Conservation (phyloP, 164 flowering plant genomes). For the Magnolia sinica region DNA sequence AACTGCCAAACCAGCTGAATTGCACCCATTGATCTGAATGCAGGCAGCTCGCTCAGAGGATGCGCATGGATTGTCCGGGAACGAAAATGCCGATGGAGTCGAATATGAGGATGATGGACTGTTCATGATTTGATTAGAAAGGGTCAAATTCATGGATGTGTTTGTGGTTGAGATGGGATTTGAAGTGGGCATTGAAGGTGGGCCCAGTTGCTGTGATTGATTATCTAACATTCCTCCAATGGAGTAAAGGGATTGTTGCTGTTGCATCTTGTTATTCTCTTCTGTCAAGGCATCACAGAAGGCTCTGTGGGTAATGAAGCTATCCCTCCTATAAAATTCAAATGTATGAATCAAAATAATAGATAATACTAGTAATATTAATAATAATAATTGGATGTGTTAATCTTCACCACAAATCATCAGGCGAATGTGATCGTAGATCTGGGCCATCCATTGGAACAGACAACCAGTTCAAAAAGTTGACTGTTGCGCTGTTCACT, state of each 20-base stretch:
- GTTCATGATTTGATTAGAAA: slow-evolving; percentile 17
- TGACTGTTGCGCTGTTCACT: no score
- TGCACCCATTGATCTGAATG: neutral
- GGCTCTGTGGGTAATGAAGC: slow-evolving; percentile 96
- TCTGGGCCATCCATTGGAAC: no score
- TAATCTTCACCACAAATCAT: no score
- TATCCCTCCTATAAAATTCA: slow-evolving; percentile 66
- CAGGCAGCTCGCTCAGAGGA: neutral
- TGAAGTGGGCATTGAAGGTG: slow-evolving; percentile 21
- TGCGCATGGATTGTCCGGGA: neutral
- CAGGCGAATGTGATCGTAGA: no score
- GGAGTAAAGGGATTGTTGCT: slow-evolving; percentile 26
- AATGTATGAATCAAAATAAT: neutral
- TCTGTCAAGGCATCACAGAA: slow-evolving; percentile 95
- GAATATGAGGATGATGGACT: slow-evolving; percentile 19
- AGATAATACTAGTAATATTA: no score
- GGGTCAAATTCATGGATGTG: slow-evolving; percentile 17
- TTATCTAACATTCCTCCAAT: slow-evolving; percentile 24
- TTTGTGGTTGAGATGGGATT: slow-evolving; percentile 1
- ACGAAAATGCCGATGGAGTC: neutral
- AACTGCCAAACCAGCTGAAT: slow-evolving; percentile 2
- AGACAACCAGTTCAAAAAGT: no score
- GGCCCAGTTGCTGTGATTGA: slow-evolving; percentile 29
- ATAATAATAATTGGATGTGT: no score
- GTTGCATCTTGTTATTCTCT: slow-evolving; percentile 65